Evolutionary conservation across 495 filamentous ascomycete genomes (phyloP).

Genomic region (Penicillium samsonianum): DNA sequence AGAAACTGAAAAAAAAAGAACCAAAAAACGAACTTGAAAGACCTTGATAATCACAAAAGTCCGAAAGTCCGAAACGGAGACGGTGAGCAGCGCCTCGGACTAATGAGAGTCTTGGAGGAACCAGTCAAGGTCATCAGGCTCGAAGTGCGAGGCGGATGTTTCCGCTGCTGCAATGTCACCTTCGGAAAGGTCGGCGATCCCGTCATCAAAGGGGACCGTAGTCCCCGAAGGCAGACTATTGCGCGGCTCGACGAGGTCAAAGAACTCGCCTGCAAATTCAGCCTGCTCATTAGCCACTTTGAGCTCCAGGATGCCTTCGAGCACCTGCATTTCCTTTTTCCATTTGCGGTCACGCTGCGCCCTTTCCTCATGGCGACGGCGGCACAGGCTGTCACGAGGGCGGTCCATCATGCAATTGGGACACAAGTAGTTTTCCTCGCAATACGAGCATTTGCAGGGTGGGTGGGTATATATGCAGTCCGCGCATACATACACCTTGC

Average conservation of each 20-base stretch:
- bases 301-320: slow-evolving; percentile 44
- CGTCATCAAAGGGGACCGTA: slow-evolving; percentile 11
- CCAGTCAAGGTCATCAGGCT: slow-evolving; percentile 11
- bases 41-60: background rate
- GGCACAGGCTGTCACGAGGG: slow-evolving; percentile 45
- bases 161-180: slow-evolving; percentile 7
- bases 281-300: slow-evolving; percentile 50
- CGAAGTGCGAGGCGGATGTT: slow-evolving; percentile 8
- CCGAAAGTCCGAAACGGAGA: background rate
- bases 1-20: slow-evolving; percentile 13
- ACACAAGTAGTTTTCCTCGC: slow-evolving; percentile 54
- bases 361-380: slow-evolving; percentile 45
- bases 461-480: slow-evolving; percentile 50
- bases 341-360: slow-evolving; percentile 44
- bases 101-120: slow-evolving; percentile 7
- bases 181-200: slow-evolving; percentile 8
- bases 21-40: background rate
- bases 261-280: slow-evolving; percentile 49
- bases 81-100: background rate
- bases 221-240: slow-evolving; percentile 1
- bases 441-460: slow-evolving; percentile 56
- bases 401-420: slow-evolving; percentile 52
- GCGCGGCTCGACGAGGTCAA: slow-evolving; percentile 31
- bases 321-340: slow-evolving; percentile 47
- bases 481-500: slow-evolving; percentile 57